Evolutionary conservation across 1,284 basidiomycete species (phyloP).

Genomic region (Neolentinus lepideus): DNA sequence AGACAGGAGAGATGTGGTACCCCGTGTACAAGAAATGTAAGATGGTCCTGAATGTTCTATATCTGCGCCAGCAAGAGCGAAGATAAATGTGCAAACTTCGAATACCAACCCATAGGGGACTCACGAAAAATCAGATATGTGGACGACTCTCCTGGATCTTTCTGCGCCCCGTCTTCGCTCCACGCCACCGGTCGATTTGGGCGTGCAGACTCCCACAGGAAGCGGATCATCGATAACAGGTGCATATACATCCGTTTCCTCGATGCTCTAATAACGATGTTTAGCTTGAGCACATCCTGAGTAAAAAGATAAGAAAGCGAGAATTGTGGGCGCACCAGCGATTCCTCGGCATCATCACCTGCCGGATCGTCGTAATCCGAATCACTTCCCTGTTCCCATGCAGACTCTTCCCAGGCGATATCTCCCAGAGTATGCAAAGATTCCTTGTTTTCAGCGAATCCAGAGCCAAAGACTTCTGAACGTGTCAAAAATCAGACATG

Average conservation of each 20-base stretch:
- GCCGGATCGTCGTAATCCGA: not conserved
- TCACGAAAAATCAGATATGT: not conserved
- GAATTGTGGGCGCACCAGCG: not conserved
- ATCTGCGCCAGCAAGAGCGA: not conserved
- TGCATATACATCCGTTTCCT: not conserved
- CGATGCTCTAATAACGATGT: not conserved
- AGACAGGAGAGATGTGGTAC: not conserved
- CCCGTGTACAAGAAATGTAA: constrained; percentile 5
- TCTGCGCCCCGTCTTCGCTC: not conserved
- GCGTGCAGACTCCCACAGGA: not conserved
- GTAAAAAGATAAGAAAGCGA: not conserved
- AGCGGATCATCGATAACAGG: not conserved
- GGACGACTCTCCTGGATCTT: not conserved
- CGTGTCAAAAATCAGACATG: not conserved
- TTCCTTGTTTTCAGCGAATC: not conserved
- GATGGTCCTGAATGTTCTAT: constrained; percentile 1
- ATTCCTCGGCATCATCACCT: not conserved
- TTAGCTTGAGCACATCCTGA: not conserved
- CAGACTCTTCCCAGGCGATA: not conserved
- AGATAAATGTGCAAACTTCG: not conserved
- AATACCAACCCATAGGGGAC: not conserved
- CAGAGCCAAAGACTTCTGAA: not conserved
- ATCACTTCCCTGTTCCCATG: not conserved
- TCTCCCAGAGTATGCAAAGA: not conserved
- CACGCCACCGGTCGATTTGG: not conserved